These are phyloP conservation scores for Oryza punctata DNA, from an alignment of 176 grass and related monocot genomes.

Conservation along the genomic window DNA sequence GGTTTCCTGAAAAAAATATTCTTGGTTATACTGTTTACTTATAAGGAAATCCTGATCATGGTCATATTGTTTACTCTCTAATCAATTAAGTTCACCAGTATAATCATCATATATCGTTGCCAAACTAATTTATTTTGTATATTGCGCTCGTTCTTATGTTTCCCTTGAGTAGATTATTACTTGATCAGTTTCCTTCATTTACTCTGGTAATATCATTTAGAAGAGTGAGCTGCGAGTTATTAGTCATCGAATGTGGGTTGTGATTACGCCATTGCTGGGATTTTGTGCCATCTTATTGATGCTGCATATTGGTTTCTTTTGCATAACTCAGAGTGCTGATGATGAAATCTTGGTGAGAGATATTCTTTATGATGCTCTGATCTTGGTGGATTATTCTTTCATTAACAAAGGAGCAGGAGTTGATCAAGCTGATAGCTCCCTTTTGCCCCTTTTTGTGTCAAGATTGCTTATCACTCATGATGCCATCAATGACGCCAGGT, in stretches of 20 bases:
- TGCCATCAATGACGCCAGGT: constrained; percentile 82
- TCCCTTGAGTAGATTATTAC: background rate
- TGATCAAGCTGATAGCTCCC: constrained; percentile 62
- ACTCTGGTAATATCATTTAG: constrained; percentile 11
- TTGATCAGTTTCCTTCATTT: constrained; percentile 13
- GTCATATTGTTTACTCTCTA: constrained; percentile 3
- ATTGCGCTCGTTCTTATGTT: constrained; percentile 4
- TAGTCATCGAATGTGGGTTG: background rate
- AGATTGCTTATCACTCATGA: constrained; percentile 85
- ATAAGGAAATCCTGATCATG: background rate
- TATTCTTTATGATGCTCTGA: constrained; percentile 87
- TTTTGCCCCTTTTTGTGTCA: constrained; percentile 64
- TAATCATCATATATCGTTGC: background rate
- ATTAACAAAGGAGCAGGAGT: constrained; percentile 65
- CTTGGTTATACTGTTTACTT: constrained; percentile 16
- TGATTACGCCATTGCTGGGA: background rate
- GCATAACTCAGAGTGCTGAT: constrained; percentile 55
- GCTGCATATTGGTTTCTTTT: constrained; percentile 29
- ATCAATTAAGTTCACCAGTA: background rate
- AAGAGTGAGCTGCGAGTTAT: background rate
- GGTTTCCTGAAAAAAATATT: background rate
- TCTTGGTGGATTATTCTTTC: constrained; percentile 95
- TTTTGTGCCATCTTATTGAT: constrained; percentile 33
- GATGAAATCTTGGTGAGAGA: constrained; percentile 85
- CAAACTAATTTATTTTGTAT: background rate